Base-by-base conservation (phyloP, 2,329 filamentous ascomycete genomes). In the Ascochyta viciae-villosae region DNA sequence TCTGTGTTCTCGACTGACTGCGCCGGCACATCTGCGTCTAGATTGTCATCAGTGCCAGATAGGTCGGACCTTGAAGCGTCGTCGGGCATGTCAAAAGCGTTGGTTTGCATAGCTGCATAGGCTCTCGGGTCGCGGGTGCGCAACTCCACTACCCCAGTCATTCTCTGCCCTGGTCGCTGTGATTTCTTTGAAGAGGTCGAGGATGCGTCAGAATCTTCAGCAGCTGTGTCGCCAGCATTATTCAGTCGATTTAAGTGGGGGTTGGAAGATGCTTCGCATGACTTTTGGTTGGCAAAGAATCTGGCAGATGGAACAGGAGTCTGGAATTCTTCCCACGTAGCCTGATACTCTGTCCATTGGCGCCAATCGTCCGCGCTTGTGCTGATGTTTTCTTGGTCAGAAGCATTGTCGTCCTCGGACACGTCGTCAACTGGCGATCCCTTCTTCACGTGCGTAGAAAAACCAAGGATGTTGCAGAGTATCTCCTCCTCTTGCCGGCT, bases 351-450 rank as follows among this genome's bases (percentile, higher is more conserved):
- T 1, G 76, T 73, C 45, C 71, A 74, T 24, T 75, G 74, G 46
- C 81, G 77, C 84, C 84, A 86, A 45, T 80, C 72, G n/a, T 73
- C 64, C 9, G 76, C 50, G 10, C 80, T 76, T 41, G 60, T 76
- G 62, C 50, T 61, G 63, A 49, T 62, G 62, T 66, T 72, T 76
- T 63, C 61, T 9, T 23, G 34, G 10, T 38, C 31, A 23, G 58
- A 47, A 33, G 33, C 2, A 26, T 43, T 34, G 12, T 53, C 29
- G 9, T 57, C 43, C 7, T 62, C 50, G 70, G 75, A 56, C 72
- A 67, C 33, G 61, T 50, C 70, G 15, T 10, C 67, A 48, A 61
- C 67, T 27, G 57, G 50, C 40, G 64, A 56, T 8, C 61, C 37
- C 13, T 64, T 19, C 19, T 57, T 41, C 1, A 13, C 3, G 66